A percentile compares a stretch with the other conserved stretches of the same genome.
Evolutionary conservation across 257 asterid genomes (phyloP).

Genomic region (Primulina eburnea): DNA sequence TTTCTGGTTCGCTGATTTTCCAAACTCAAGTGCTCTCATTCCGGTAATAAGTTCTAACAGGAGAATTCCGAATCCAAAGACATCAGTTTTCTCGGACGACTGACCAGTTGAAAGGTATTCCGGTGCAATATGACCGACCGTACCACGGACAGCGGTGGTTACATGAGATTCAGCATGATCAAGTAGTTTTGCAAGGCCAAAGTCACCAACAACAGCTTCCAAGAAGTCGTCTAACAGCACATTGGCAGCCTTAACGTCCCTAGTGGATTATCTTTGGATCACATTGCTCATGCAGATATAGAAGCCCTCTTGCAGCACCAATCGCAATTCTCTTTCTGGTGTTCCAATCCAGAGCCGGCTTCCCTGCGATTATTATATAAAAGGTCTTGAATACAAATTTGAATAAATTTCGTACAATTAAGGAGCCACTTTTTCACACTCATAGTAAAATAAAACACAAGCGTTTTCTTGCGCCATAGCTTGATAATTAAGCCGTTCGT

Average conservation of each 20-base stretch:
- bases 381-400: background rate
- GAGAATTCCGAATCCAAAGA: constrained; percentile 93
- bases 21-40: constrained; percentile 86
- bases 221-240: constrained; percentile 72
- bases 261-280: constrained; percentile 96
- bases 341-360: constrained; percentile 79
- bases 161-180: constrained; percentile 96
- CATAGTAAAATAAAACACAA: too few relatives aligned
- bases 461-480: too few relatives aligned
- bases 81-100: constrained; percentile 94
- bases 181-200: constrained; percentile 91
- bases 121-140: constrained; percentile 95
- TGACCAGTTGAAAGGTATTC: constrained; percentile 97
- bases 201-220: constrained; percentile 92
- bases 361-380: constrained; percentile 39
- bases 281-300: constrained; percentile 93
- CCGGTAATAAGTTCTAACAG: constrained; percentile 90
- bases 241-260: constrained; percentile 97
- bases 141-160: constrained; percentile 96
- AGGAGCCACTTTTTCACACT: background rate
- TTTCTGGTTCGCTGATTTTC: constrained; percentile 74
- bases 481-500: background rate
- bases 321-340: constrained; percentile 81
- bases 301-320: constrained; percentile 90
- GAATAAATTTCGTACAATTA: background rate